phyloP scores from a whole-genome alignment of 768 basidiomycete genomes.

The Saitozyma podzolica region DNA sequence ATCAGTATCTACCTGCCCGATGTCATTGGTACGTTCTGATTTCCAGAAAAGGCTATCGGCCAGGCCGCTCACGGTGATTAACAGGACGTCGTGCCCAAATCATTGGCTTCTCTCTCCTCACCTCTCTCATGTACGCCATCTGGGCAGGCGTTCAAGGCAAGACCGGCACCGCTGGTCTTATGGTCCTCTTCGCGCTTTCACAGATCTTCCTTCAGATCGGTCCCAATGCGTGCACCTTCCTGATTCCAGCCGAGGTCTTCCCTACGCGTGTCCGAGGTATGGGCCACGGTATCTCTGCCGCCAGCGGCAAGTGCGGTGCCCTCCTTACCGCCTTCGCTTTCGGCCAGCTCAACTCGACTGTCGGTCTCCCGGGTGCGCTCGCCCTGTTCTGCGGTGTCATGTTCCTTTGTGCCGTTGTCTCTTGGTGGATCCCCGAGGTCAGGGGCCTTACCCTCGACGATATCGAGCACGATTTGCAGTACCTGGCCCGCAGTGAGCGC shows the following conservation, averaged over 20 bases:
- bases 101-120: constrained; percentile 55
- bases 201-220: constrained; percentile 56
- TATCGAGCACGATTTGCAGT: not conserved
- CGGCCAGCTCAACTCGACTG: constrained; percentile 62
- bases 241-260: constrained; percentile 78
- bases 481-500: too few relatives aligned
- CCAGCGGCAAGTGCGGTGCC: constrained; percentile 71
- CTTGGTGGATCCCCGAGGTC: constrained; percentile 5
- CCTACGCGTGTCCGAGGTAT: constrained; percentile 72
- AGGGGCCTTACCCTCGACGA: constrained; percentile 6
- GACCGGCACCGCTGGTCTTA: constrained; percentile 61
- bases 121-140: constrained; percentile 68
- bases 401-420: not conserved
- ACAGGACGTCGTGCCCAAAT: not conserved
- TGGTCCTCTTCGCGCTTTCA: constrained; percentile 70
- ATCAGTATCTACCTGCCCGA: constrained; percentile 60
- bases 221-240: constrained; percentile 64
- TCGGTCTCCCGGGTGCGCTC: constrained; percentile 67
- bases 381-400: constrained; percentile 56
- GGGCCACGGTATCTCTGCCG: constrained; percentile 75
- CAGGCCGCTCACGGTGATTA: too few relatives aligned
- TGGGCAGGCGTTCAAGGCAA: constrained; percentile 57
- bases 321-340: constrained; percentile 75
- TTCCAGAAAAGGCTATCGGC: too few relatives aligned
- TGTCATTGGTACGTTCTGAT: not conserved